Evolutionary conservation across 805 yeast species (phyloP), one percentile per base, ranked within the genome.

Genomic region (Tetrapisispora fleetii): DNA sequence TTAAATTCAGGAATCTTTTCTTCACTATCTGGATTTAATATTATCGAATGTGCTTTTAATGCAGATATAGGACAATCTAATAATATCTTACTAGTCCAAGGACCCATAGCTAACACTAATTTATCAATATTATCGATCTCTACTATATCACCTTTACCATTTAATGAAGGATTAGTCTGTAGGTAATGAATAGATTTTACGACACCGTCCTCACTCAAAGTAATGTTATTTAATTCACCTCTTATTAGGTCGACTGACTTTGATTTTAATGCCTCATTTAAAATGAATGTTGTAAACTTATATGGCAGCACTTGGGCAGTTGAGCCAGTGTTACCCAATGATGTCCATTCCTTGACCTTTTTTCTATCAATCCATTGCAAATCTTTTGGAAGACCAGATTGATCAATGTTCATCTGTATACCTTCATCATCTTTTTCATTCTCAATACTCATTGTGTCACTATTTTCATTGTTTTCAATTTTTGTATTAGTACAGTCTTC

Each of bases 261-360:
- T 1, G 83, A 70, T 54, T 84, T 88, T 56, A 85, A 78, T 44
- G 95, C 95, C 60, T 86, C 83, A 54, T 80, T 78, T 52, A 91
- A 68, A 11, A 91, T 72, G 61, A 78, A 85, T 48, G 83, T 84
- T n/a, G 98, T 91, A 67, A 93, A 90, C 61, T 83, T 83, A 68
- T 84, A 88, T 2, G 99, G 98, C 63, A 91, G 97, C 6, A 93
- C 96, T 67, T 93, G 98, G 0, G 97, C 98, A 1, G 97, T 91
- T 14, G 95, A 81, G 52, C 83, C 90, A 30, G 78, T 76, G 21
- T 85, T 91, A 30, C 98, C 97, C 45, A 91, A 67, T 9, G 79
- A 75, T 1, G 90, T 80, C 82, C 95, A 88, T 48, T 77, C 81
- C 49, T 74, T 75, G 8, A 91, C 80, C 27, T 83, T 62, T 4